Evolutionary conservation across 768 basidiomycete genomes (phyloP).

Genomic region (Pholiota molesta): DNA sequence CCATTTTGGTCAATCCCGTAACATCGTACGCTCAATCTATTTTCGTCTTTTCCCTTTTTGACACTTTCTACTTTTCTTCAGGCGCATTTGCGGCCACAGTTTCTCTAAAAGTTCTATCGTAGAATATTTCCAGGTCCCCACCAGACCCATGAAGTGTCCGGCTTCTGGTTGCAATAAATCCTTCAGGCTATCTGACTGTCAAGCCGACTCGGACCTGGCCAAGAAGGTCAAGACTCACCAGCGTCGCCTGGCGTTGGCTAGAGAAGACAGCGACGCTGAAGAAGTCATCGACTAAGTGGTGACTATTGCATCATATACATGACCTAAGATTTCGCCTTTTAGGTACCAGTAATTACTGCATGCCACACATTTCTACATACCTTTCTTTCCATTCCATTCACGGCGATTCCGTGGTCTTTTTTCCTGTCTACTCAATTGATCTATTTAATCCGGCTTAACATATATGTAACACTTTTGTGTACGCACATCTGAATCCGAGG

Average conservation of each 20-base stretch:
- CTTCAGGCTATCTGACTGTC: constrained; percentile 54
- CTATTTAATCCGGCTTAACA: background rate
- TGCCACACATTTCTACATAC: background rate
- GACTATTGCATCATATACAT: background rate
- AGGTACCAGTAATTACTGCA: background rate
- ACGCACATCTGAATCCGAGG: background rate
- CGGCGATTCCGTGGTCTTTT: background rate
- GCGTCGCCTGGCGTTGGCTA: constrained; percentile 53
- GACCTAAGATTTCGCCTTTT: background rate
- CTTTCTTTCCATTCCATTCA: background rate
- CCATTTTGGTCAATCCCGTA: constrained; percentile 67
- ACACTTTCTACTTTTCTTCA: constrained; percentile 30
- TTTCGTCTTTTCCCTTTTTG: constrained; percentile 6
- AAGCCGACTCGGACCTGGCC: constrained; percentile 58
- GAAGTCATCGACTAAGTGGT: constrained; percentile 48
- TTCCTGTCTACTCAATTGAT: background rate
- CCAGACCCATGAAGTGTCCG: constrained; percentile 55
- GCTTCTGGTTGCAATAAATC: constrained; percentile 70
- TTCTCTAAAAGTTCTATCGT: constrained; percentile 76
- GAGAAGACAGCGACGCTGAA: constrained; percentile 63
- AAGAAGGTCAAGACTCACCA: constrained; percentile 62
- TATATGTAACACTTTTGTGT: background rate
- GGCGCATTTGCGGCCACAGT: constrained; percentile 75
- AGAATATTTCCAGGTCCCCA: constrained; percentile 53
- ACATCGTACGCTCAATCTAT: constrained; percentile 65